Percentiles rank a stretch among this genome's conserved stretches.
phyloP scores from a whole-genome alignment of 2,329 filamentous ascomycete species.

The Endothia cerciana region DNA sequence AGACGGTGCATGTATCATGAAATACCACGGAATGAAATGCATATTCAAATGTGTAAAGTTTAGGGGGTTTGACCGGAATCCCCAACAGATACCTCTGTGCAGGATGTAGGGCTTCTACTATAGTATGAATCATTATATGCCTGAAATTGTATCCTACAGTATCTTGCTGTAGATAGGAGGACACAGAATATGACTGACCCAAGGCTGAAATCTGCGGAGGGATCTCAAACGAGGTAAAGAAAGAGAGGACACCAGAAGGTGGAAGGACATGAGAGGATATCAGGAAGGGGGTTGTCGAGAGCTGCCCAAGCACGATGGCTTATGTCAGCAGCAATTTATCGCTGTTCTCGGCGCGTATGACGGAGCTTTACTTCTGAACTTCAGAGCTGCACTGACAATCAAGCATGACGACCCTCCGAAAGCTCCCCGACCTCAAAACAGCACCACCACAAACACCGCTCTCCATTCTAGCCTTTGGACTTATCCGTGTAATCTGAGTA shows the following conservation, averaged over 20 bases:
- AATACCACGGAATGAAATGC: background rate
- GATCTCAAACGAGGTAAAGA: background rate
- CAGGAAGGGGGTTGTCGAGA: background rate
- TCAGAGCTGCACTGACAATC: background rate
- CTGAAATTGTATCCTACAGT: background rate
- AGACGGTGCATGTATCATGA: conserved; percentile 4
- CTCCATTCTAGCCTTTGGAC: background rate
- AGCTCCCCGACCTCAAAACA: background rate
- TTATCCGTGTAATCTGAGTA: background rate
- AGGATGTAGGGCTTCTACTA: background rate
- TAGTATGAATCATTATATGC: background rate
- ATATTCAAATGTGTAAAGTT: background rate
- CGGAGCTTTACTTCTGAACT: background rate
- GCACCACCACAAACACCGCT: background rate
- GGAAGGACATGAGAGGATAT: background rate
- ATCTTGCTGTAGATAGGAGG: too few species aligned
- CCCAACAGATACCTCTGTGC: background rate
- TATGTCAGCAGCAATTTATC: conserved; percentile 6
- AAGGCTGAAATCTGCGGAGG: background rate
- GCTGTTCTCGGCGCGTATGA: background rate
- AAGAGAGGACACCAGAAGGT: background rate
- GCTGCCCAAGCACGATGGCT: background rate
- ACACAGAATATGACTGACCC: too few species aligned
- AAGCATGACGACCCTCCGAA: background rate
- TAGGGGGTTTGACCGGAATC: background rate